Evolutionary conservation across 345 rosid species (phyloP), one percentile per base, ranked within the genome.

Genomic region (Eucalyptus marginata): DNA sequence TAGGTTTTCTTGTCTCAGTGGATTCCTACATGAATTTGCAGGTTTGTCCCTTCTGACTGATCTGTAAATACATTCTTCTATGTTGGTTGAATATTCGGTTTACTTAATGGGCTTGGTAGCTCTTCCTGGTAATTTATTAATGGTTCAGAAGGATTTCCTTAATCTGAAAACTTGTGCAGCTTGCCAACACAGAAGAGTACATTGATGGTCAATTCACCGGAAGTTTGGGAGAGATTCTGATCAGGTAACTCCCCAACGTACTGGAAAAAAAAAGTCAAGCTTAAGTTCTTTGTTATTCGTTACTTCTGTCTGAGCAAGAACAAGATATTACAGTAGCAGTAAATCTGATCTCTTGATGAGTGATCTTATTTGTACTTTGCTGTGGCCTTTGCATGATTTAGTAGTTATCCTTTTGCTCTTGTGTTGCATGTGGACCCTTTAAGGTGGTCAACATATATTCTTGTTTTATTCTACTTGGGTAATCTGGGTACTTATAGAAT

Each of bases 1-100:
- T 92, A 97, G 99, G 98, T 87, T 96, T 96, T 90, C 98, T 97
- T 80, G 99, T 97, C 84, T 97, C 99, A 3, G 97, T 96, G 88
- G 99, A 97, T 93, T 95, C 99, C 31, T 97, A 96, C 96, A 97
- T 97, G 99, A 97, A 97, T 94, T 91, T 97, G 91, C 99, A 97
- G 98, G 99, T 96, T 80, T 86, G 79, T 25, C 79, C 36, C 16
- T 44, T 87, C 49, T 86, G 59, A 36, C 58, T 17, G 43, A 86
- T 86, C 2, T 50, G 87, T 33, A 76, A 71, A 40, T 76, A 40
- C 8, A 6, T 40, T 76, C 29, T 76, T 40, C 44, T 40, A 40
- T 40, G 84, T 40, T 10, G 84, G 14, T 76, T 76, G 29, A 76
- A 40, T 36, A 36, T 76, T 13, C 5, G 0, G 83, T 20, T 20